A percentile compares a stretch with the other conserved stretches of the same genome.
Conservation (phyloP, 176 grass and related monocot genomes). For the Oryza meyeriana region DNA sequence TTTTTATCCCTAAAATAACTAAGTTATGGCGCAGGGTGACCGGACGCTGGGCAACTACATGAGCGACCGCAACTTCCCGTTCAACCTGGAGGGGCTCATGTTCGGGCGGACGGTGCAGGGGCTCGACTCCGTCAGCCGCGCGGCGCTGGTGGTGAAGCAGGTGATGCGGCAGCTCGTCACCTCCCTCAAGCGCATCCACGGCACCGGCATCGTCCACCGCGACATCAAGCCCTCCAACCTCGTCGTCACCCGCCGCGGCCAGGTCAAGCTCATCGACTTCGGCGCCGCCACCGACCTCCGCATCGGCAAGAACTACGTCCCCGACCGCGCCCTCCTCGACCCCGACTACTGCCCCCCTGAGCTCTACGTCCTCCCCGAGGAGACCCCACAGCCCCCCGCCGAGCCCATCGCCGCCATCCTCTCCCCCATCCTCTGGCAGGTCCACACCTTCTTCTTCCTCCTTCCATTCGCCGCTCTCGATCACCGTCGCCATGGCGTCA, state of each 20-base stretch:
- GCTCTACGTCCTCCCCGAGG: constrained; percentile 95
- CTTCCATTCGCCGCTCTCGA: rapidly evolving
- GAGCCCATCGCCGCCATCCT: constrained; percentile 93
- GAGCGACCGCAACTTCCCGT: constrained; percentile 57
- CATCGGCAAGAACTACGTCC: constrained; percentile 96
- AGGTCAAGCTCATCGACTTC: constrained; percentile 98
- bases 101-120: constrained; percentile 74
- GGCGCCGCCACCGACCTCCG: constrained; percentile 95
- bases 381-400: constrained; percentile 69
- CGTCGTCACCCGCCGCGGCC: constrained; percentile 70
- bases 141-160: constrained; percentile 80
- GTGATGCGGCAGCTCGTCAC: constrained; percentile 92
- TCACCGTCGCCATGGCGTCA: background rate
- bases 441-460: background rate
- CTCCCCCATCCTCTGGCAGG: constrained; percentile 95
- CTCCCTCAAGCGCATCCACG: constrained; percentile 85
- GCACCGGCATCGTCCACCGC: constrained; percentile 85
- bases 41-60: constrained; percentile 63
- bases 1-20: no score
- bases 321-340: constrained; percentile 71
- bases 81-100: constrained; percentile 76
- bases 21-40: constrained; percentile 43
- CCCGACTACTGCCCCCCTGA: constrained; percentile 91
- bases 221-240: constrained; percentile 97
- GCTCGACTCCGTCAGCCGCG: constrained; percentile 46